Evolutionary conservation across 2,329 filamentous ascomycete species (phyloP).

Genomic region (Aspergillus texensis): DNA sequence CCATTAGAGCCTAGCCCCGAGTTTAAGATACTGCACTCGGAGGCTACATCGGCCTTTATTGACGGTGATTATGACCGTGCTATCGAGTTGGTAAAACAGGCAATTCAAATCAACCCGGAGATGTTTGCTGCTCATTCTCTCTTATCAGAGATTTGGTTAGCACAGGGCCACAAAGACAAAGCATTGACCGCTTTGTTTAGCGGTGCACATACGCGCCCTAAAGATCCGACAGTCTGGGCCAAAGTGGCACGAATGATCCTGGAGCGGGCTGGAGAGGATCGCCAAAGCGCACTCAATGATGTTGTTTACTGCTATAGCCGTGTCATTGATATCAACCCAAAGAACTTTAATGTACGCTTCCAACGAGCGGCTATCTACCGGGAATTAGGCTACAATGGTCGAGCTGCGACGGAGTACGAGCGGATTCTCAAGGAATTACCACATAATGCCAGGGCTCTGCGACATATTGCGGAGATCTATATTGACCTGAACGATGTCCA

Average conservation of each 20-base stretch:
- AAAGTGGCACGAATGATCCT: constrained; percentile 59
- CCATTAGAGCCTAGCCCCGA: constrained; percentile 51
- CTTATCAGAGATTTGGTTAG: constrained; percentile 60
- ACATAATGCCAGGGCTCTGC: constrained; percentile 57
- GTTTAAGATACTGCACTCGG: constrained; percentile 51
- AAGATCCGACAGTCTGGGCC: constrained; percentile 60
- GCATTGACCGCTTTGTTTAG: constrained; percentile 59
- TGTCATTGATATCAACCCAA: constrained; percentile 56
- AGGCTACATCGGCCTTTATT: constrained; percentile 53
- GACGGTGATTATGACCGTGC: constrained; percentile 50
- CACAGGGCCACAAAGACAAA: constrained; percentile 59
- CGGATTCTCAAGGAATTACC: constrained; percentile 57
- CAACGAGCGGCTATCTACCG: constrained; percentile 60
- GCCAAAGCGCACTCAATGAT: constrained; percentile 47
- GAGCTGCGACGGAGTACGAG: constrained; percentile 55
- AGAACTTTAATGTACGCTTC: constrained; percentile 56
- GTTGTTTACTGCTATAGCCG: constrained; percentile 57
- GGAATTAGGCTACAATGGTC: constrained; percentile 50
- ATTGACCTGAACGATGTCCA: constrained; percentile 54
- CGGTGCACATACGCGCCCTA: constrained; percentile 59
- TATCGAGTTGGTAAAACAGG: constrained; percentile 47
- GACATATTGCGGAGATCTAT: constrained; percentile 59
- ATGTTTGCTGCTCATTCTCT: constrained; percentile 64
- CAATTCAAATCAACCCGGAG: constrained; percentile 62
- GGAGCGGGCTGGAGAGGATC: constrained; percentile 50